phyloP scores from a whole-genome alignment of 1,139 yeast species.

The Pichia inconspicua region DNA sequence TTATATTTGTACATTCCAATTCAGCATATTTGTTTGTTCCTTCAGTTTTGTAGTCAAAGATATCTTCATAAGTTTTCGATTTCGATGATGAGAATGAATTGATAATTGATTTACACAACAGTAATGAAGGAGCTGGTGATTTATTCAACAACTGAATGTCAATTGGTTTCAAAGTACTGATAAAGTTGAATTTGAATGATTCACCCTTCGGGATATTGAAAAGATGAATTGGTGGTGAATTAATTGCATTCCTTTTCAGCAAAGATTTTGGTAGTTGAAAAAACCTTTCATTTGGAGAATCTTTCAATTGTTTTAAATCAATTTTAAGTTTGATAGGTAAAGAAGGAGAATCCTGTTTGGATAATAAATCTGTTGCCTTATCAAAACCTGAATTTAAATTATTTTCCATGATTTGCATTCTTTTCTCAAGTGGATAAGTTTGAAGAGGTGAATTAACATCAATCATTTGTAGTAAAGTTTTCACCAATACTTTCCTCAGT shows the following conservation, averaged over 20 bases:
- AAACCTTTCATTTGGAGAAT: conserved; percentile 25
- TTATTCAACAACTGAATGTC: conserved; percentile 18
- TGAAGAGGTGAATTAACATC: conserved; percentile 37
- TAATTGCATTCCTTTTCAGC: conserved; percentile 14
- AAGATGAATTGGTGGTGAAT: conserved; percentile 26
- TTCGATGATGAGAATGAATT: conserved; percentile 7
- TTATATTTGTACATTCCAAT: conserved; percentile 39
- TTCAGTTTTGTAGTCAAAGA: conserved; percentile 28
- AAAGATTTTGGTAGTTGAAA: conserved; percentile 21
- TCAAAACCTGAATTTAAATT: conserved; percentile 49
- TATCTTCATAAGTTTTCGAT: conserved; percentile 4
- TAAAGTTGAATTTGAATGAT: conserved; percentile 23
- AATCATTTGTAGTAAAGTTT: conserved; percentile 50
- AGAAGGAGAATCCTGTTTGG: conserved; percentile 26
- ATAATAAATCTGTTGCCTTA: conserved; percentile 3
- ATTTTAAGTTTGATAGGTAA: conserved; percentile 27
- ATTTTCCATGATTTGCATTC: conserved; percentile 52
- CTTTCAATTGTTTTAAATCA: conserved; percentile 28
- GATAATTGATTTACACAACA: conserved; percentile 22
- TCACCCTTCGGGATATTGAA: conserved; percentile 28
- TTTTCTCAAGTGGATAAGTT: conserved; percentile 41
- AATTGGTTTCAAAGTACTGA: conserved; percentile 25
- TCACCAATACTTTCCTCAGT: conserved; percentile 56
- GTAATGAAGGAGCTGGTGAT: conserved; percentile 21
- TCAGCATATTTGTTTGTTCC: conserved; percentile 26